Evolutionary conservation across 208 protist species (phyloP), one percentile per base, ranked within the genome.

Genomic region (Trypanosoma cruzi): DNA sequence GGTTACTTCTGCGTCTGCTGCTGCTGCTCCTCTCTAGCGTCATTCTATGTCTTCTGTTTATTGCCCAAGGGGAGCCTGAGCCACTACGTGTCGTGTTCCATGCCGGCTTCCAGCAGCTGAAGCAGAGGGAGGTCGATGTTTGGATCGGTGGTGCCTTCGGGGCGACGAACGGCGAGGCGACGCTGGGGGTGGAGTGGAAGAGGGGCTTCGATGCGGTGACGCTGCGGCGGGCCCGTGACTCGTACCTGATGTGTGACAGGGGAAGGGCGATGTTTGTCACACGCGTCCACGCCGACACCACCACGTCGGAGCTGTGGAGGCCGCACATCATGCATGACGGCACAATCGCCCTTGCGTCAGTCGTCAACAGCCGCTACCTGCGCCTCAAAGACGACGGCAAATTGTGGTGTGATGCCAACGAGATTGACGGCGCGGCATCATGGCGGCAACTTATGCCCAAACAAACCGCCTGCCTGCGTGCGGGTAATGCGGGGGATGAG

Each of bases 271-370:
- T 61, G 18, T 61, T 48, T 20, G 36, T 36, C 29, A n/a, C n/a
- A n/a, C n/a, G n/a, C n/a, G 5, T 46, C 56, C 31, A 32, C 36
- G 26, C 32, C 32, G 56, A 40, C 20, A 32, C n/a, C 56, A 61
- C 56, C 34, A 8, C 56, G 11, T 40, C 34, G 56, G 56, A 61
- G 6, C 56, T 46, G 32, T 61, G 56, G 56, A 46, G 56, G 56
- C 34, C 34, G 8, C 2, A 22, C 14, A 4, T 28, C 34, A 16
- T 61, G 34, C 56, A 4, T 2, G 56, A 22, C 20, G 56, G 34
- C 14, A 28, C 56, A 29, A 3, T 46, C 26, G 56, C n/a, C 5
- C 56, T 61, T 11, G 11, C 14, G 32, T 61, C 56, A 20, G 8
- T 40, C 3, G 36, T 13, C 32, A 61, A 20, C 34, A 28, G 16